These are phyloP conservation scores for Plantago coronopus DNA, from an alignment of 305 asterid genomes.

Conservation along the genomic window DNA sequence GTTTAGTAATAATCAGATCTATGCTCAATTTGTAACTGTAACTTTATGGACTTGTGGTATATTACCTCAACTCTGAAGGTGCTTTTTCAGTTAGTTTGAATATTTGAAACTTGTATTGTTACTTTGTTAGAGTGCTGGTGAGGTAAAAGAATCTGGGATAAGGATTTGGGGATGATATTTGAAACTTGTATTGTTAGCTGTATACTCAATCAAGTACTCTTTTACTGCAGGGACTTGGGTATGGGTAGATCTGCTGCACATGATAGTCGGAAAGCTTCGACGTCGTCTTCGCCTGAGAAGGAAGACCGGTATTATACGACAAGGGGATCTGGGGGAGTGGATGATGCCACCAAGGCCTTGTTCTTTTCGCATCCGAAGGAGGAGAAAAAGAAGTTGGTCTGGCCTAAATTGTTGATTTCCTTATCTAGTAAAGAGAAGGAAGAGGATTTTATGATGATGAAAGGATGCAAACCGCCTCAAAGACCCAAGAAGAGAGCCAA, in stretches of 20 bases:
- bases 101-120: not conserved
- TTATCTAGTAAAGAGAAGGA: conserved; percentile 86
- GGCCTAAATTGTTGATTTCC: conserved; percentile 76
- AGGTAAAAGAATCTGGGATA: conserved; percentile 12
- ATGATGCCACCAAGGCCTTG: conserved; percentile 34
- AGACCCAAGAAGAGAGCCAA: conserved; percentile 96
- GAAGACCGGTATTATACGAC: conserved; percentile 61
- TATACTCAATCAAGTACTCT: conserved; percentile 1
- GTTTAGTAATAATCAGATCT: too few relatives aligned
- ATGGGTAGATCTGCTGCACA: conserved; percentile 38
- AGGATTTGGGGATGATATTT: not conserved
- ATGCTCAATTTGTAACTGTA: too few relatives aligned
- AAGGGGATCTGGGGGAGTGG: conserved; percentile 50
- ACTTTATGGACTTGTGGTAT: too few relatives aligned
- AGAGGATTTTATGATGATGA: conserved; percentile 88
- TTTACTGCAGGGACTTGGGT: conserved; percentile 40
- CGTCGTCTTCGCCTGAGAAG: conserved; percentile 53
- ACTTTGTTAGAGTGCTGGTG: not conserved
- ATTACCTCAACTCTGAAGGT: not conserved
- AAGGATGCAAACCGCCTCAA: conserved; percentile 89
- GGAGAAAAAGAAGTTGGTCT: conserved; percentile 50
- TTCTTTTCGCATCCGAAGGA: conserved; percentile 44
- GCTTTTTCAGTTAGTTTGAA: not conserved
- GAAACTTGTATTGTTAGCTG: not conserved
- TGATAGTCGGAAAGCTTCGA: conserved; percentile 38